Conservation (phyloP, 1,139 yeast genomes). For the Sugiyamaella japonica region DNA sequence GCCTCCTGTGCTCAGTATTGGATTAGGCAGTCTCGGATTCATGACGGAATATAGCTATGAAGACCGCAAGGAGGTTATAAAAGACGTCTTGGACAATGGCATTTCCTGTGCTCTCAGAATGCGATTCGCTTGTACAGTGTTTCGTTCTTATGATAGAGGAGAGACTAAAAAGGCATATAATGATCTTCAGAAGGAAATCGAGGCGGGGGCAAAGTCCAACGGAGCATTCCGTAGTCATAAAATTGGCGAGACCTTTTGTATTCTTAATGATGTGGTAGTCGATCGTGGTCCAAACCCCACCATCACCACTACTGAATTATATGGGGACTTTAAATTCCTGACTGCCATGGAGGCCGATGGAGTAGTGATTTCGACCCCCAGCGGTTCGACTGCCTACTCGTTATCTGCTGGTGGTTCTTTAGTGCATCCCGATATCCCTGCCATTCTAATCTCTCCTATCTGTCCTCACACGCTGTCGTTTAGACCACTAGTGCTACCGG, state of each 20-base stretch:
- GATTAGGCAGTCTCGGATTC: constrained; percentile 83
- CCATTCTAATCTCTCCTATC: constrained; percentile 76
- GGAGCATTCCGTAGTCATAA: constrained; percentile 39
- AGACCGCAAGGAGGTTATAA: constrained; percentile 54
- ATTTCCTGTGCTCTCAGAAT: constrained; percentile 70
- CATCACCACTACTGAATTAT: constrained; percentile 73
- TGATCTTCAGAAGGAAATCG: constrained; percentile 39
- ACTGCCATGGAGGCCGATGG: constrained; percentile 93
- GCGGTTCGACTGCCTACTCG: constrained; percentile 91
- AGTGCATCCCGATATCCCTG: constrained; percentile 83
- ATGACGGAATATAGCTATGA: constrained; percentile 72
- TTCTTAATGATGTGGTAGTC: constrained; percentile 80
- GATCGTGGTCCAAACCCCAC: constrained; percentile 86
- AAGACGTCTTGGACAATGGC: constrained; percentile 56
- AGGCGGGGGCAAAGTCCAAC: constrained; percentile 35
- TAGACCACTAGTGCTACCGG: constrained; percentile 78
- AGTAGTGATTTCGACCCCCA: constrained; percentile 78
- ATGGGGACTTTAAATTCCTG: constrained; percentile 69
- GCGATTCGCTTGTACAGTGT: constrained; percentile 76
- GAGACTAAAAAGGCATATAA: constrained; percentile 29
- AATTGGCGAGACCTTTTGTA: constrained; percentile 49
- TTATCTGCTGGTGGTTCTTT: constrained; percentile 85
- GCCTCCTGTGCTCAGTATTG: constrained; percentile 82
- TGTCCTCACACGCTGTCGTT: constrained; percentile 84
- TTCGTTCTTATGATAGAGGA: constrained; percentile 40